Evolutionary conservation across 2,329 filamentous ascomycete species (phyloP).

Genomic region (Claviceps humidiphila): DNA sequence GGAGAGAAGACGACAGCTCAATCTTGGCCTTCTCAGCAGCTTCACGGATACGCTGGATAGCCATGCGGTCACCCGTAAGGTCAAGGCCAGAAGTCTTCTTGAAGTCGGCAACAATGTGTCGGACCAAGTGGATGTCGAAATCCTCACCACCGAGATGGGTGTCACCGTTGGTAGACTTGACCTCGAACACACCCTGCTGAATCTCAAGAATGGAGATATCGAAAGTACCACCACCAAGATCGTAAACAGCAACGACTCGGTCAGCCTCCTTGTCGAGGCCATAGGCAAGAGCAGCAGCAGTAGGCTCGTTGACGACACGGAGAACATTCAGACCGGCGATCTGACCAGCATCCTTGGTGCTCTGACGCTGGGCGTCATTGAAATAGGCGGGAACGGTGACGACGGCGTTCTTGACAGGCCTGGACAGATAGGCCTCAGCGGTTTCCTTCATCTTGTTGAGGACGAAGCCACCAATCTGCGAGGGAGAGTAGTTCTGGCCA

Average conservation of each 20-base stretch:
- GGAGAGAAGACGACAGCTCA: constrained; percentile 84
- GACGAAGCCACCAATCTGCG: constrained; percentile 94
- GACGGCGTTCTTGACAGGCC: constrained; percentile 86
- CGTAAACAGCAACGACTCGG: constrained; percentile 85
- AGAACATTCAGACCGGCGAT: constrained; percentile 93
- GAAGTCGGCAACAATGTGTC: constrained; percentile 87
- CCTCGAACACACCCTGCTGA: constrained; percentile 95
- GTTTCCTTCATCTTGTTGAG: constrained; percentile 99
- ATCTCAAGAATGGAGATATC: constrained; percentile 98
- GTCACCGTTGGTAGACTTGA: constrained; percentile 98
- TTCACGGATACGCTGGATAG: constrained; percentile 97
- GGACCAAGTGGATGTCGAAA: constrained; percentile 90
- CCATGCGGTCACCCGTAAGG: constrained; percentile 86
- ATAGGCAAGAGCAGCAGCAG: constrained; percentile 88
- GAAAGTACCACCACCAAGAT: constrained; percentile 97
- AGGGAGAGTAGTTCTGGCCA: constrained; percentile 91
- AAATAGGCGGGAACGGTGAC: constrained; percentile 97
- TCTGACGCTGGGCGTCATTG: constrained; percentile 96
- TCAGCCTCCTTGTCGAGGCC: constrained; percentile 91
- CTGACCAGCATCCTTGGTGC: constrained; percentile 95
- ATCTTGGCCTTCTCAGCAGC: constrained; percentile 99
- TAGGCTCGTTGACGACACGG: constrained; percentile 96
- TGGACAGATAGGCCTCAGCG: constrained; percentile 82
- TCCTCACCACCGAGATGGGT: constrained; percentile 97
- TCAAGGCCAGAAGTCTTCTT: constrained; percentile 93